These are phyloP conservation scores for Phellinidium pouzarii DNA, from an alignment of 1,284 basidiomycete genomes.

Conservation along the genomic window DNA sequence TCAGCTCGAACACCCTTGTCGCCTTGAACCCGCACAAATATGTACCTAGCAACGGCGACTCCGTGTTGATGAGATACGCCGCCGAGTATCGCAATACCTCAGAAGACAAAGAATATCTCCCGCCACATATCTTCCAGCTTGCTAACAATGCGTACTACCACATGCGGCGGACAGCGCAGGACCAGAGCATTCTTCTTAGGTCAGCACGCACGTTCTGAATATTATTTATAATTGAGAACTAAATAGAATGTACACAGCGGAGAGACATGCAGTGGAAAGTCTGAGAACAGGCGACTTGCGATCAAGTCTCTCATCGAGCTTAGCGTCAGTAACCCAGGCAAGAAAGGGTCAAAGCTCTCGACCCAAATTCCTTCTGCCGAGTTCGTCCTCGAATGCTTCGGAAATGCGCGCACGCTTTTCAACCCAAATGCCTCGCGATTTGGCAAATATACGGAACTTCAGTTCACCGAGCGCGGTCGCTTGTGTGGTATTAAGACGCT, in stretches of 20 bases:
- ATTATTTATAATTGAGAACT: slow-evolving; percentile 9
- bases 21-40: slow-evolving; percentile 89
- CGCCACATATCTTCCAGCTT: slow-evolving; percentile 80
- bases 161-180: slow-evolving; percentile 90
- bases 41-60: slow-evolving; percentile 74
- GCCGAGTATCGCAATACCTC: slow-evolving; percentile 54
- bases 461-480: slow-evolving; percentile 87
- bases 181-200: slow-evolving; percentile 85
- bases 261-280: slow-evolving; percentile 91
- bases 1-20: slow-evolving; percentile 69
- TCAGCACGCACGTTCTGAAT: slow-evolving; percentile 36
- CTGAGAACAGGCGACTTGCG: slow-evolving; percentile 82
- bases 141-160: slow-evolving; percentile 93
- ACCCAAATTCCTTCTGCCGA: slow-evolving; percentile 87
- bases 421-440: slow-evolving; percentile 90
- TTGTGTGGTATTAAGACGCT: slow-evolving; percentile 90
- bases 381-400: slow-evolving; percentile 92
- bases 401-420: slow-evolving; percentile 82
- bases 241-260: slow-evolving; percentile 46
- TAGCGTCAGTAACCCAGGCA: slow-evolving; percentile 82
- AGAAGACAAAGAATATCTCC: slow-evolving; percentile 37
- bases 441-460: slow-evolving; percentile 91
- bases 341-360: slow-evolving; percentile 87
- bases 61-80: slow-evolving; percentile 77
- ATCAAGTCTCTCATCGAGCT: slow-evolving; percentile 89